Base-by-base conservation (phyloP, 129 eudicot genomes). In the Scalesia atractyloides region DNA sequence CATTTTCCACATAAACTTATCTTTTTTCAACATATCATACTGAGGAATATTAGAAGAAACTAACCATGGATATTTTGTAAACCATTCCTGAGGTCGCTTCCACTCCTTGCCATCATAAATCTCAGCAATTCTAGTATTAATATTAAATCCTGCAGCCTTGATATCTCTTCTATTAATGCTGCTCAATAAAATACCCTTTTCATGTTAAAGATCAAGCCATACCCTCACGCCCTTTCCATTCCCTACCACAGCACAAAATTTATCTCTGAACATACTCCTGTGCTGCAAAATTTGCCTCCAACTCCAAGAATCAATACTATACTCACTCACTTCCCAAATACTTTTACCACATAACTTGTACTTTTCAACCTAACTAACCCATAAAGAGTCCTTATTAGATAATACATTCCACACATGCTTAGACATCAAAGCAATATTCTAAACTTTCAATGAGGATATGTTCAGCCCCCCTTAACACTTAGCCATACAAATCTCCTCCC, bases 371-470 rank as follows among this genome's bases (percentile, higher is more conserved):
- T 58, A 68, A 3, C 5, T 68, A 1, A 68, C 59, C 72, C 59
- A 68, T 0, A 68, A 0, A 0, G 72, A 46, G 1, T 68, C 59
- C 0, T 49, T 49, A 0, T 2, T 3, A 4, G 0, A 10, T 0
- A 49, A 9, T 0, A 66, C 0, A 6, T 66, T 66, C 57, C 39
- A 11, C 0, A 66, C 13, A 5, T 66, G 71, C 0, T 66, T 66
- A 0, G 71, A 18, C 18, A 66, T 15, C 0, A 66, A 6, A 4
- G 71, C 19, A 1, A 19, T 12, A 10, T 68, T 68, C 59, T 58
- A 19, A 0, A 0, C 2, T 2, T 46, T 24, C 0, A 68, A 5
- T 0, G 0, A 0, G 0, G 13, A 47, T 0, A 68, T 1, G 0
- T 60, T 58, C 14, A 68, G 7, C 0, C 72, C 72, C 0, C 72